These are phyloP conservation scores for Geotrichum fermentans DNA, from an alignment of 1,139 yeast species.

Conservation along the genomic window DNA sequence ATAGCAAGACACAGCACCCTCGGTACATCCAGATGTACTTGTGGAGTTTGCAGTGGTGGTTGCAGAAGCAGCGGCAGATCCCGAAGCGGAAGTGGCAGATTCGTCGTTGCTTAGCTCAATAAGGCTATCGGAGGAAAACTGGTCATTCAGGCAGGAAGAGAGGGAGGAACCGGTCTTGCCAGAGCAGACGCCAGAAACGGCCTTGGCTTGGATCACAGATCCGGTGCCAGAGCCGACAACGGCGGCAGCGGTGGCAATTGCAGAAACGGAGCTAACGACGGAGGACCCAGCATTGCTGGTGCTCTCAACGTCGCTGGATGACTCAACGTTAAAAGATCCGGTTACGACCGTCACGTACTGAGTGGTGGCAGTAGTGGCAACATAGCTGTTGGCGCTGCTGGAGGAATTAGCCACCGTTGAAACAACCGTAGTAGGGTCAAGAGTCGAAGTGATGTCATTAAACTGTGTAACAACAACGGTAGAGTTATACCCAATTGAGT, in stretches of 20 bases:
- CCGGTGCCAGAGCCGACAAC: slow-evolving; percentile 20
- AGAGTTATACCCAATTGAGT: slow-evolving; percentile 1
- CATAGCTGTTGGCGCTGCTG: slow-evolving; percentile 23
- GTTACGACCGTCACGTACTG: slow-evolving; percentile 11
- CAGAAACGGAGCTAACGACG: slow-evolving; percentile 16
- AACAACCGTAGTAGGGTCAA: slow-evolving; percentile 17
- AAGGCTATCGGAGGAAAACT: slow-evolving; percentile 2
- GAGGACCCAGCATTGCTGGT: slow-evolving; percentile 17
- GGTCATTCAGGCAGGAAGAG: slow-evolving; percentile 16
- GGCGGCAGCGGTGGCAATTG: slow-evolving; percentile 18
- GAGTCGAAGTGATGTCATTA: not conserved
- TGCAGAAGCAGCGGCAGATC: slow-evolving; percentile 17
- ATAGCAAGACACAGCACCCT: slow-evolving; percentile 49
- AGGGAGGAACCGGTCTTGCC: slow-evolving; percentile 14
- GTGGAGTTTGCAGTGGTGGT: slow-evolving; percentile 19
- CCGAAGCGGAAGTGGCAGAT: slow-evolving; percentile 18
- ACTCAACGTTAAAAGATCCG: slow-evolving; percentile 12
- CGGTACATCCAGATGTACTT: slow-evolving; percentile 37
- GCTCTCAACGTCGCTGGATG: too few relatives aligned
- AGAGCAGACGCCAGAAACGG: slow-evolving; percentile 14
- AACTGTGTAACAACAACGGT: not conserved
- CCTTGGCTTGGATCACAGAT: slow-evolving; percentile 11
- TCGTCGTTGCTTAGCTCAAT: slow-evolving; percentile 11
- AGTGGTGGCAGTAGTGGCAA: slow-evolving; percentile 22
- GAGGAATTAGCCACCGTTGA: slow-evolving; percentile 20